Percentiles rank a stretch among this genome's conserved stretches.
phyloP scores from a whole-genome alignment of 306 rosid species.

The Inga oerstediana region DNA sequence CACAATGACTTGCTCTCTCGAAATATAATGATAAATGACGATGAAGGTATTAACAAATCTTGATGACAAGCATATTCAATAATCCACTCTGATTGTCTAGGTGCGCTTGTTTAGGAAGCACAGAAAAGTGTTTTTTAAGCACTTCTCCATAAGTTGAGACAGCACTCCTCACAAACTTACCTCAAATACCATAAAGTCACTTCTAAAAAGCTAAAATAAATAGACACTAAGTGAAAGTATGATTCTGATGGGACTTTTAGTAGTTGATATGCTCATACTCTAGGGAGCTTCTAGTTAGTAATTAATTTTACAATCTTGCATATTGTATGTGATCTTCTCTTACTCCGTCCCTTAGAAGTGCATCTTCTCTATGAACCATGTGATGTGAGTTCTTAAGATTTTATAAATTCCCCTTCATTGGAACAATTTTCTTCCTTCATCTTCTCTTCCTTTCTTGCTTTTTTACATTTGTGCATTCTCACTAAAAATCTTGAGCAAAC shows the following conservation, averaged over 20 bases:
- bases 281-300: neutral
- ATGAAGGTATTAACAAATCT: constrained; percentile 68
- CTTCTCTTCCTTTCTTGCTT: neutral
- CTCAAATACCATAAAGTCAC: too few relatives aligned
- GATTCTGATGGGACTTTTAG: neutral
- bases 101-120: too few relatives aligned
- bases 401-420: neutral
- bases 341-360: neutral
- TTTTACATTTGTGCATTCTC: neutral
- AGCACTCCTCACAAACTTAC: too few relatives aligned
- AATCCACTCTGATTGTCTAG: neutral
- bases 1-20: constrained; percentile 96
- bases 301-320: neutral
- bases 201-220: too few relatives aligned
- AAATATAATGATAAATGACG: constrained; percentile 83
- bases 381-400: constrained; percentile 19
- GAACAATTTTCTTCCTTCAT: neutral
- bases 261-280: neutral
- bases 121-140: too few relatives aligned
- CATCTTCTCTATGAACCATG: constrained; percentile 13
- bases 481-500: constrained; percentile 7
- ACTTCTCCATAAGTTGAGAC: too few relatives aligned
- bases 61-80: constrained; percentile 1
- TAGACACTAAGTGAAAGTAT: neutral
- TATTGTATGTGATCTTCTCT: constrained; percentile 4